Base-by-base conservation (phyloP, 1,284 basidiomycete species). In the Retiboletus flavoniger region DNA sequence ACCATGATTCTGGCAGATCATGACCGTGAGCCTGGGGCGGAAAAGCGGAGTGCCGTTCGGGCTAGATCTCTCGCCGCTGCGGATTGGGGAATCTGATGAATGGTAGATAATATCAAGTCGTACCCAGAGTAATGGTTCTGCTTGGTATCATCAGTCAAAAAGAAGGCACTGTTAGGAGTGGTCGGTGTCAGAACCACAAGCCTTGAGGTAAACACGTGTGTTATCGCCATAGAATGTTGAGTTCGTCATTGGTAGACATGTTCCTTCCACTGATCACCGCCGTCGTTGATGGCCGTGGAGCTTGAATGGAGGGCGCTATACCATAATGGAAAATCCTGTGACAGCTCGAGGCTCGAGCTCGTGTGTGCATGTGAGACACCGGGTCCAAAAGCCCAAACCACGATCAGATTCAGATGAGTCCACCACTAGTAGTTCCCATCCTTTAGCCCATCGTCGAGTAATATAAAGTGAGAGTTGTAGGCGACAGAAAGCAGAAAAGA, bases 131-230 rank as follows among this genome's bases (percentile, higher is more conserved):
- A 35, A 39, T 42, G 34, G 38, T 38, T 29, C 8, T 26, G 29
- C 44, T 5, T 43, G 46, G 50, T 36, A 38, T 54, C 40, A 21
- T 46, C 42, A 46, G 39, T 41, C 48, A 21, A 13, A 17, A 17
- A 38, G 21, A 50, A 53, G 53, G 46, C 41, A 34, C 51, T 52
- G 53, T 53, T 51, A 60, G 54, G 55, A 49, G 55, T 50, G 44
- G 47, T 28, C 44, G 28, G 50, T 40, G 45, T 48, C 36, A 44
- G 47, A 58, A 47, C 50, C 50, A 47, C 31, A 16, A n/a, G 39
- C 65, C 62, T 61, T 49, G 32, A 54, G 67, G 66, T n/a, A 34
- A 34, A 55, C 65, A 59, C 63, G 61, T 67, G 65, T 38, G n/a
- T 19, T 7, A 2, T 11, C 3, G 10, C 42, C 26, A n/a, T 28